These are phyloP conservation scores for Lyophyllum decastes DNA, from an alignment of 768 basidiomycete species.

Conservation along the genomic window DNA sequence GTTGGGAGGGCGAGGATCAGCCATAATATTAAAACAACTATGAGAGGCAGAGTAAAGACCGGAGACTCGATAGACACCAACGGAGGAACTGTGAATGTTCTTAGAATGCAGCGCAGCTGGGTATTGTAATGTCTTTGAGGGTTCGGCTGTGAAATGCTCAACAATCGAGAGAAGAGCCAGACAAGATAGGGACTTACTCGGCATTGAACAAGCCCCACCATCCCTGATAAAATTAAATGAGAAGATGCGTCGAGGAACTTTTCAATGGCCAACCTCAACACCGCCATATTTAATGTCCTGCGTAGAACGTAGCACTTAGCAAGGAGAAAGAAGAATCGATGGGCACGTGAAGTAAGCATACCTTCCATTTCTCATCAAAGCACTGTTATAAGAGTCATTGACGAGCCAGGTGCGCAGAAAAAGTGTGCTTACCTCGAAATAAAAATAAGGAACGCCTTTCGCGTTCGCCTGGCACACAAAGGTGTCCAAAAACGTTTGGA, in stretches of 20 bases:
- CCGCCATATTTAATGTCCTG: slow-evolving; percentile 70
- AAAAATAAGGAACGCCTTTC: slow-evolving; percentile 83
- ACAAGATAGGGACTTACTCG: slow-evolving; percentile 33
- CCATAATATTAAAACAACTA: neutral
- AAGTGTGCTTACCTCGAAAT: slow-evolving; percentile 60
- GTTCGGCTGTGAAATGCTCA: slow-evolving; percentile 47
- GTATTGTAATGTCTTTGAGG: slow-evolving; percentile 70
- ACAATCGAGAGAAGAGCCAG: neutral
- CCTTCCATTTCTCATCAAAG: slow-evolving; percentile 85
- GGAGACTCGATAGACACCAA: neutral
- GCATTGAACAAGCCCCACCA: slow-evolving; percentile 50
- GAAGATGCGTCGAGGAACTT: neutral
- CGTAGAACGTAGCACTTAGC: neutral
- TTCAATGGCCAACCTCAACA: slow-evolving; percentile 48
- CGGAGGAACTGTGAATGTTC: neutral
- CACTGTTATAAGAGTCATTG: slow-evolving; percentile 38
- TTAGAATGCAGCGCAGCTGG: slow-evolving; percentile 46
- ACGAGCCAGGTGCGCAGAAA: neutral
- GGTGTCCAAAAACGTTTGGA: slow-evolving; percentile 79
- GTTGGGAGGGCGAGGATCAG: neutral
- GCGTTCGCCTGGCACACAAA: slow-evolving; percentile 89
- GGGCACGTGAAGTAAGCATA: slow-evolving; percentile 21
- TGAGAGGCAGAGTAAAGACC: neutral
- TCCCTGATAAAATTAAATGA: slow-evolving; percentile 24
- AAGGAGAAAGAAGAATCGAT: neutral